Evolutionary conservation across 2,329 filamentous ascomycete species (phyloP), one percentile per base, ranked within the genome.

Genomic region (Scedosporium dehoogii): DNA sequence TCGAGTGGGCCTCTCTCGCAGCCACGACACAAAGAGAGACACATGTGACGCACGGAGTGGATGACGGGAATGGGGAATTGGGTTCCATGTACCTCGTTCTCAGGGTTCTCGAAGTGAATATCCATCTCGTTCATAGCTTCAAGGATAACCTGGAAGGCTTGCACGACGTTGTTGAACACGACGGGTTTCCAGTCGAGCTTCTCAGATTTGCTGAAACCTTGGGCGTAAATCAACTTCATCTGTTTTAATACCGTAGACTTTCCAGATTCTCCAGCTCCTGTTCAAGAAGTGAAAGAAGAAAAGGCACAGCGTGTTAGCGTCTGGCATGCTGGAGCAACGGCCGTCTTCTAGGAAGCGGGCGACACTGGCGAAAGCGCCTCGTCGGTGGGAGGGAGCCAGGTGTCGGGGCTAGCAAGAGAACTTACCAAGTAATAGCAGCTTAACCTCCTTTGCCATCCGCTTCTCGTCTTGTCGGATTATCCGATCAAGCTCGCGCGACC

Each of bases 241-340:
- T 97, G 93, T 79, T 97, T 97, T 67, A 97, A 85, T 64, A 97
- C 92, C 2, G 93, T 97, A 7, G 93, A 97, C 77, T 97, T 97
- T 66, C 93, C 75, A 33, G 75, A 76, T 90, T 97, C 93, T 72
- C 93, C 93, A 70, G 93, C 93, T 74, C 93, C 92, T 97, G 10
- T 51, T 55, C 66, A 66, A 46, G 46, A n/a, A 44, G 63, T 62
- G 67, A 66, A 61, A 21, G 48, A 61, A 21, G 48, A 62, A 41
- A 46, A 12, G 33, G 10, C 33, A 25, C 27, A n/a, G 23, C 9
- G n/a, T 41, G 29, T 51, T 21, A 46, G 59, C 42, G 4, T 41
- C 58, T n/a, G 6, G 44, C 44, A 18, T 46, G 38, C 29, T n/a
- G 10, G 4, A 48, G 41, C 33, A 56, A 55, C 29, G 6, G 29